A percentile compares a stretch with the other conserved stretches of the same genome.
Evolutionary conservation across 2,329 filamentous ascomycete genomes (phyloP).

Genomic region (Trichoderma semiorbis): DNA sequence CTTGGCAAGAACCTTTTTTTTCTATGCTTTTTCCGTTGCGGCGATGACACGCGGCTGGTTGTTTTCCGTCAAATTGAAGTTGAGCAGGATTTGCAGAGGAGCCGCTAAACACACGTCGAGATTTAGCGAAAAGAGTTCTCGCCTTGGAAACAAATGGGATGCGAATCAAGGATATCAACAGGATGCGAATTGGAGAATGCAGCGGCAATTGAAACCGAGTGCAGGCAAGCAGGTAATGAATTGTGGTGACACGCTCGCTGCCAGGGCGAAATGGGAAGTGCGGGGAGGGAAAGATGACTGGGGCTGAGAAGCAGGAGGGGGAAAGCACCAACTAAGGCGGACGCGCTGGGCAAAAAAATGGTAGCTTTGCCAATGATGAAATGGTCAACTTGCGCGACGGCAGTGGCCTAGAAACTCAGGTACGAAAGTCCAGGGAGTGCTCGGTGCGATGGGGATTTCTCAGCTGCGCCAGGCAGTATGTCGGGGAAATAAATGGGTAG

Average conservation of each 20-base stretch:
- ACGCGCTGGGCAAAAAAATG: conserved; percentile 12
- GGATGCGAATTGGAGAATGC: conserved; percentile 3
- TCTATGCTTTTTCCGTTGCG: not conserved
- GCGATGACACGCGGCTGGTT: conserved; percentile 8
- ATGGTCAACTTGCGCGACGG: conserved; percentile 1
- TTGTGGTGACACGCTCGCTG: conserved; percentile 17
- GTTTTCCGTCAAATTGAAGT: not conserved
- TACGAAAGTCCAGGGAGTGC: not conserved
- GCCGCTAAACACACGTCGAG: conserved; percentile 1
- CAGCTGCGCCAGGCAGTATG: conserved; percentile 30
- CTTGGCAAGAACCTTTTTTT: not conserved
- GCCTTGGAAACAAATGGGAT: not conserved
- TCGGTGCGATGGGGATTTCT: not conserved
- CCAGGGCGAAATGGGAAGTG: conserved; percentile 18
- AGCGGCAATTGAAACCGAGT: conserved; percentile 6
- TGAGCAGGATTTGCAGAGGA: not conserved
- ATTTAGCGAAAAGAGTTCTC: conserved; percentile 12
- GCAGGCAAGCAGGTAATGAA: not conserved
- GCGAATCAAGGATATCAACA: not conserved
- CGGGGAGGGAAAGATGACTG: conserved; percentile 17
- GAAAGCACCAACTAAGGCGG: conserved; percentile 13
- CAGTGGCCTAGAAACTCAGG: not conserved
- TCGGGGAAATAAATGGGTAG: conserved; percentile 9
- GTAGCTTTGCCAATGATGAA: conserved; percentile 17
- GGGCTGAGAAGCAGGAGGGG: conserved; percentile 15